phyloP scores from a whole-genome alignment of 2,329 filamentous ascomycete species.

The Aspergillus proliferans region DNA sequence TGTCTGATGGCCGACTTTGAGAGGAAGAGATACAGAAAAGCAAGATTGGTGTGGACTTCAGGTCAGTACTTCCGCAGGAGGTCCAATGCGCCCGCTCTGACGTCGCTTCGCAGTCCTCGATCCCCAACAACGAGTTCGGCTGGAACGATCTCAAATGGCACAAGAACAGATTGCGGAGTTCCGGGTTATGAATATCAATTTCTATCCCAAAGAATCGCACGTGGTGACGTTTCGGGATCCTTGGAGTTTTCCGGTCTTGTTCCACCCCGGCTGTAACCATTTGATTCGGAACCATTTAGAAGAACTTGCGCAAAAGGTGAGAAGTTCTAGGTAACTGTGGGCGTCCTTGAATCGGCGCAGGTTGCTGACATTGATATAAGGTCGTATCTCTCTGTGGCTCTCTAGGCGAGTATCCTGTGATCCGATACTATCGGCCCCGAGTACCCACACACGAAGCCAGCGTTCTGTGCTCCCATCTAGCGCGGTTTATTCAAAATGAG shows the following conservation, averaged over 20 bases:
- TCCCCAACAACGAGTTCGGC: conserved; percentile 61
- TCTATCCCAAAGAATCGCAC: conserved; percentile 83
- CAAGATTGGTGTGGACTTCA: conserved; percentile 79
- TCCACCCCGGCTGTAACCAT: conserved; percentile 81
- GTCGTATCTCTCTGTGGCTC: conserved; percentile 83
- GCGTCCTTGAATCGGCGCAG: not conserved
- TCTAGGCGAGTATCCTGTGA: conserved; percentile 86
- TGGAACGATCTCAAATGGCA: conserved; percentile 64
- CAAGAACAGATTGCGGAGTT: conserved; percentile 73
- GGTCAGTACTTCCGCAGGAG: conserved; percentile 36
- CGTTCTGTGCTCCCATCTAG: conserved; percentile 80
- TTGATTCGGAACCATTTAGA: conserved; percentile 79
- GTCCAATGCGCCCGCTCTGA: conserved; percentile 15
- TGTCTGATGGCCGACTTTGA: conserved; percentile 92
- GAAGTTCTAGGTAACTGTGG: conserved; percentile 10
- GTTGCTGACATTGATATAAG: conserved; percentile 38
- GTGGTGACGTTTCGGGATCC: conserved; percentile 88
- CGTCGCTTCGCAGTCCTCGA: conserved; percentile 53
- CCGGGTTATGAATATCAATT: conserved; percentile 79
- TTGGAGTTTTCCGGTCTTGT: conserved; percentile 90
- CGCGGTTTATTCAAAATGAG: conserved; percentile 84
- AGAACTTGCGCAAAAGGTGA: conserved; percentile 77
- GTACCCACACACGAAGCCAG: conserved; percentile 76
- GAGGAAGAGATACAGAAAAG: conserved; percentile 69
- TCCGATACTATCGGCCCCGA: conserved; percentile 80